phyloP scores from a whole-genome alignment of 495 filamentous ascomycete genomes.

The Hypoxylon subgilvum region DNA sequence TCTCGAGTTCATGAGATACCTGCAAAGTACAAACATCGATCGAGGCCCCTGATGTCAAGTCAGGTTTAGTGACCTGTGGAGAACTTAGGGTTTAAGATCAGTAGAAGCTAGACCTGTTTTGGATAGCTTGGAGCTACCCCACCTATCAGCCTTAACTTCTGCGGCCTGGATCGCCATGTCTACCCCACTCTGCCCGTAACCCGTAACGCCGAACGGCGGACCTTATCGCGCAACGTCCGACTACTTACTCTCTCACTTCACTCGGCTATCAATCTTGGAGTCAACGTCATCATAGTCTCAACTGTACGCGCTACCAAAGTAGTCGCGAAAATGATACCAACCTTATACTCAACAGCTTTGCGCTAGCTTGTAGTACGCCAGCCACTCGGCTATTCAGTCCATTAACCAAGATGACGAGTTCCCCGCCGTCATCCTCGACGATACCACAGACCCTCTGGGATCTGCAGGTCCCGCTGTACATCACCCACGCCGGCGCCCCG shows the following conservation, averaged over 20 bases:
- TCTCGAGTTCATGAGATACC: background rate
- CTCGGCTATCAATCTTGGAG: no score
- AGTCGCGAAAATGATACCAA: slow-evolving; percentile 31
- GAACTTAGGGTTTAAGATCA: background rate
- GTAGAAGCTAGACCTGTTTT: slow-evolving; percentile 3
- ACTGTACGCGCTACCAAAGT: background rate
- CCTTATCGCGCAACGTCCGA: background rate
- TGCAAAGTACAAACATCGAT: no score
- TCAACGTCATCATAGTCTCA: background rate
- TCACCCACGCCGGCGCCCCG: slow-evolving; percentile 53
- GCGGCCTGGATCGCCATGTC: no score
- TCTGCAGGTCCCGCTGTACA: slow-evolving; percentile 57
- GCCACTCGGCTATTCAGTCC: background rate
- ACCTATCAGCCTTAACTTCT: slow-evolving; percentile 25
- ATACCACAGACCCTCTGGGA: slow-evolving; percentile 55
- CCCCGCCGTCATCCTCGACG: slow-evolving; percentile 24
- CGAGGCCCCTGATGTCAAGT: slow-evolving; percentile 1
- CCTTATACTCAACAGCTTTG: slow-evolving; percentile 1
- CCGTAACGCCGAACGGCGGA: slow-evolving; percentile 26
- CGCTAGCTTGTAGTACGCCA: slow-evolving; percentile 1
- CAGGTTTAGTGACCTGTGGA: background rate
- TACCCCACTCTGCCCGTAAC: slow-evolving; percentile 2
- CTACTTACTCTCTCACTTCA: background rate
- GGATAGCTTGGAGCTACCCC: slow-evolving; percentile 26
- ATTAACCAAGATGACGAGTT: slow-evolving; percentile 25